These are phyloP conservation scores for Acer saccharum DNA, from an alignment of 345 rosid genomes.

Conservation along the genomic window DNA sequence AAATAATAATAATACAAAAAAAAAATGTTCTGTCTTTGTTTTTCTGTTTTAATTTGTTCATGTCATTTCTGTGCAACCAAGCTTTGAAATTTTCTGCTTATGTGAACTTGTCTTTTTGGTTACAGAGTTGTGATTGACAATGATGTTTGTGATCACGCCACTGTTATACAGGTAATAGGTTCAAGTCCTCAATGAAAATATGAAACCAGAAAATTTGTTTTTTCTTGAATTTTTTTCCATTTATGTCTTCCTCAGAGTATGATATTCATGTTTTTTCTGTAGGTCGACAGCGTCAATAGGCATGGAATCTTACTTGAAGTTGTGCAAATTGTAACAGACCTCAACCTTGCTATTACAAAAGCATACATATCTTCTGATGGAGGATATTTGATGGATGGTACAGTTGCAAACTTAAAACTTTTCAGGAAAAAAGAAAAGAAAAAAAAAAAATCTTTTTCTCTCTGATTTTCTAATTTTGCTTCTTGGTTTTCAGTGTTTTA, in stretches of 20 bases:
- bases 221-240: neutral
- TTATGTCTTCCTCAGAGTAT: too few species aligned
- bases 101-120: neutral
- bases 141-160: conserved; percentile 43
- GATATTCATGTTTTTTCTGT: neutral
- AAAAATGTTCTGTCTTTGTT: too few species aligned
- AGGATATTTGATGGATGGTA: conserved; percentile 66
- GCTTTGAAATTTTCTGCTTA: neutral
- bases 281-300: conserved; percentile 50
- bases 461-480: neutral
- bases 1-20: too few species aligned
- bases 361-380: conserved; percentile 59
- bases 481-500: conserved; percentile 39
- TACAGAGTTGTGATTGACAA: conserved; percentile 54
- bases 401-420: neutral
- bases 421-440: neutral
- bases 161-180: conserved; percentile 41
- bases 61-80: too few species aligned
- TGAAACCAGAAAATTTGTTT: neutral
- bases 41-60: neutral
- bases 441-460: neutral
- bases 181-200: neutral
- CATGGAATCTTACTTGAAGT: conserved; percentile 52
- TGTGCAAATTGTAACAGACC: conserved; percentile 50
- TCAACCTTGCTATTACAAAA: conserved; percentile 47